Conservation (phyloP, 2,329 filamentous ascomycete species). For the Myriosclerotinia curreyana region DNA sequence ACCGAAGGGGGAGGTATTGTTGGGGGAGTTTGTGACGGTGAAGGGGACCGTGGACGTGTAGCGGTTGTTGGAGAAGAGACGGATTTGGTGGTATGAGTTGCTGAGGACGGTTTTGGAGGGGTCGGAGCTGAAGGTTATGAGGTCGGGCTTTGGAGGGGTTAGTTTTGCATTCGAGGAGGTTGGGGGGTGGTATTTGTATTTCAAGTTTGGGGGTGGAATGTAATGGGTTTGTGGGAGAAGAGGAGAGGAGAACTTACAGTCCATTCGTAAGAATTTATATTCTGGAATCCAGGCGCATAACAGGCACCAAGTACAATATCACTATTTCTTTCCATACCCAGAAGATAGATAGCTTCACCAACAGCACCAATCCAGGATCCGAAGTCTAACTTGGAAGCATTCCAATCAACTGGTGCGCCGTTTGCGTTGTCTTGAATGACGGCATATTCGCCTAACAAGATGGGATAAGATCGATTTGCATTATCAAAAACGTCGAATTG, state of each 20-base stretch:
- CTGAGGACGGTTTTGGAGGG: constrained; percentile 49
- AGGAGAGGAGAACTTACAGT: constrained; percentile 28
- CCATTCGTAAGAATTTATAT: constrained; percentile 35
- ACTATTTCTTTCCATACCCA: constrained; percentile 34
- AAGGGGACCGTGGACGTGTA: constrained; percentile 19
- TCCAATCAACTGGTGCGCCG: constrained; percentile 18
- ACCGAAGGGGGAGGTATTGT: constrained; percentile 5
- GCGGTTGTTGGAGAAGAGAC: constrained; percentile 20
- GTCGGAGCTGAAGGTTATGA: constrained; percentile 40
- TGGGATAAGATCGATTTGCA: constrained; percentile 25
- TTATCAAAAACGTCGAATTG: constrained; percentile 33
- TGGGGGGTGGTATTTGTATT: background rate
- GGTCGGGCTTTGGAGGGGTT: constrained; percentile 30
- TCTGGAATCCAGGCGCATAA: constrained; percentile 37
- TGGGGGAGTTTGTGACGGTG: constrained; percentile 2
- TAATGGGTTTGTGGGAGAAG: background rate
- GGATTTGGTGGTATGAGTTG: constrained; percentile 35
- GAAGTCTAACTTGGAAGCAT: constrained; percentile 21
- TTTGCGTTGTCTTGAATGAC: constrained; percentile 31
- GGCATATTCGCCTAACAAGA: constrained; percentile 36
- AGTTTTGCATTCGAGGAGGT: background rate
- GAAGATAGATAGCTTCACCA: constrained; percentile 32
- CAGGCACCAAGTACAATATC: constrained; percentile 32
- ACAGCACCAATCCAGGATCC: constrained; percentile 35
- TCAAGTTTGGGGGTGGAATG: too few relatives aligned